Evolutionary conservation across 768 basidiomycete genomes (phyloP), one percentile per base, ranked within the genome.

Genomic region (Mycena filopes): DNA sequence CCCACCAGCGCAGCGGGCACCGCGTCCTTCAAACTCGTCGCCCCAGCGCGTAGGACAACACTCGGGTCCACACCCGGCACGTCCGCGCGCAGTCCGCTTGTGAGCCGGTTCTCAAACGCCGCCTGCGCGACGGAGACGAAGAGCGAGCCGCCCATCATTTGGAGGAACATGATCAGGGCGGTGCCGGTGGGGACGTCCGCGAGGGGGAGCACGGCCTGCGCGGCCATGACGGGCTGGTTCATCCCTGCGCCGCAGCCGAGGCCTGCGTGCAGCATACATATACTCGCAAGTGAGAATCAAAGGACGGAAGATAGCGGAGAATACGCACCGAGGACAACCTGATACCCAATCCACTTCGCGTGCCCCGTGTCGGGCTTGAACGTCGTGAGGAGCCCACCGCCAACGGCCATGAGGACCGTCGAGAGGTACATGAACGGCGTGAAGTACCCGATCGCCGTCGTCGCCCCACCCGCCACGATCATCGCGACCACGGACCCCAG

Each of bases 121-220:
- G 64, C 64, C 42, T 64, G 62, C 0, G 53, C 67, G 15, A 61
- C 48, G 6, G 67, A 68, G 33, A 68, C 53, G 63, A 68, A 68
- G 8, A 68, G 29, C 18, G 66, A 63, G 4, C 57, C 61, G 43
- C 66, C 66, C 15, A 68, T 63, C 2, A 62, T 60, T 57, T 68
- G 66, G 23, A 55, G 41, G 40, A 60, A 64, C 47, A 68, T 40
- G 47, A 64, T 43, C 3, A 68, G 20, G 1, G 67, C 48, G 15
- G 63, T 64, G 12, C 67, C 67, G 23, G 59, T 55, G 15, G 67
- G 67, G 8, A 68, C 48, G 43, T 68, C 67, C 45, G 47, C 55
- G 20, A 64, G 46, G 36, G 38, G 29, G 1, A 68, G 48, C 12
- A 68, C 67, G 13, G 62, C 45, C 43, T 65, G 64, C 1, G 38